Percentiles rank a stretch among this genome's conserved stretches.
Conservation (phyloP, 2,329 filamentous ascomycete genomes). For the Lachnellula willkommii region DNA sequence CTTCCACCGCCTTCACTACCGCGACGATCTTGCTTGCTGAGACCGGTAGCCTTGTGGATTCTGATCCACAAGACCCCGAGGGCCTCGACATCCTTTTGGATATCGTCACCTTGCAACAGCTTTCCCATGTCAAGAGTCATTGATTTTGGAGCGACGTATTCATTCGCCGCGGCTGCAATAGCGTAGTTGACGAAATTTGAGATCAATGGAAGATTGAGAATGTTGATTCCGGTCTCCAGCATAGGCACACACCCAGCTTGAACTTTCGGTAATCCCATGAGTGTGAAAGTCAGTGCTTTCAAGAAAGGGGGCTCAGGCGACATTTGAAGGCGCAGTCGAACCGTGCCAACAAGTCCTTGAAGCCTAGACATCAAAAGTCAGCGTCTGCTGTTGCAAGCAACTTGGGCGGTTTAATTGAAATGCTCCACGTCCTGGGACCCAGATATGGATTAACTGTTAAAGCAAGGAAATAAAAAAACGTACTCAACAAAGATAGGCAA, state of each 20-base stretch:
- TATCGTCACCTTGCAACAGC: constrained; percentile 84
- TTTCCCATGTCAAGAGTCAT: constrained; percentile 88
- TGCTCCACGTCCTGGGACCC: too few relatives aligned
- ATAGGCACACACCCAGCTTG: constrained; percentile 87
- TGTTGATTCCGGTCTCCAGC: constrained; percentile 83
- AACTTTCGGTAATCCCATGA: constrained; percentile 91
- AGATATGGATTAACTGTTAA: neutral
- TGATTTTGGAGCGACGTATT: constrained; percentile 93
- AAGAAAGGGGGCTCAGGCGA: constrained; percentile 88
- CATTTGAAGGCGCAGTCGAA: constrained; percentile 75
- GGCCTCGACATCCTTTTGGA: constrained; percentile 82
- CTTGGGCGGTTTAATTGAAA: too few relatives aligned
- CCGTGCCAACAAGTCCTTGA: constrained; percentile 83
- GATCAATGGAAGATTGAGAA: constrained; percentile 86
- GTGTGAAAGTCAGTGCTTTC: constrained; percentile 84
- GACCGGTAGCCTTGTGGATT: constrained; percentile 78
- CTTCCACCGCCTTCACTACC: constrained; percentile 82
- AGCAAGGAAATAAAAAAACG: constrained; percentile 22
- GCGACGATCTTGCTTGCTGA: constrained; percentile 85
- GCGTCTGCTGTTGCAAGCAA: neutral
- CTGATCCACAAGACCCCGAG: constrained; percentile 88
- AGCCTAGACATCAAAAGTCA: constrained; percentile 60
- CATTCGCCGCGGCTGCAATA: constrained; percentile 68
- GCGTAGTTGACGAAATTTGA: constrained; percentile 81
- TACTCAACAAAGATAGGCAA: constrained; percentile 11